Evolutionary conservation across 129 eudicot species (phyloP).

Genomic region (sunflower (Helianthus annuus)): DNA sequence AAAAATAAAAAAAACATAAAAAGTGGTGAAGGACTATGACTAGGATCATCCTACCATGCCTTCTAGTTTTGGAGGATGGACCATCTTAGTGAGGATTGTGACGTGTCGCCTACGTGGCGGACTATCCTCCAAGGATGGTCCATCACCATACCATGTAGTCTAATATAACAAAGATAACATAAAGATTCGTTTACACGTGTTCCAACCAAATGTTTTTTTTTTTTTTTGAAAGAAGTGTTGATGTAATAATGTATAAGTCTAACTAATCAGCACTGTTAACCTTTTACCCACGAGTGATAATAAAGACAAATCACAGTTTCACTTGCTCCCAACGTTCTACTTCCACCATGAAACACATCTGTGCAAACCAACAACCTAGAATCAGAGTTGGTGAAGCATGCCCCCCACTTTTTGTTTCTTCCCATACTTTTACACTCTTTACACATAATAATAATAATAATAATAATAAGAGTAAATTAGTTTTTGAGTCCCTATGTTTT

Average conservation of each 20-base stretch:
- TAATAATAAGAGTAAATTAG: neutral
- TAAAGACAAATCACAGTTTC: slow-evolving; percentile 26
- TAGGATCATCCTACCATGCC: no score
- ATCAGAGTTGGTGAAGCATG: slow-evolving; percentile 25
- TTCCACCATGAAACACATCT: slow-evolving; percentile 30
- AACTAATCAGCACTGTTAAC: neutral
- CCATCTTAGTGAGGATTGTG: no score
- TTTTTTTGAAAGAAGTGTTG: neutral
- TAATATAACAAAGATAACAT: neutral
- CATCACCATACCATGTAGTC: no score
- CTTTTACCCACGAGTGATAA: neutral
- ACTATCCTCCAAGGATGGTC: no score
- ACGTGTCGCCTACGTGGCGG: no score
- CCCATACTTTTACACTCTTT: neutral
- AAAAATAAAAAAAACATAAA: no score
- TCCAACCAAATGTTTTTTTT: neutral
- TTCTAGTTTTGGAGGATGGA: no score
- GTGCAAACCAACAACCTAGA: slow-evolving; percentile 20
- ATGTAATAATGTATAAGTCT: neutral
- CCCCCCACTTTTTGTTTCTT: slow-evolving; percentile 16
- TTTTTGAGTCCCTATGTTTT: no score
- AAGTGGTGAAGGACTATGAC: no score
- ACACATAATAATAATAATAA: neutral
- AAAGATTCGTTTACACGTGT: neutral
- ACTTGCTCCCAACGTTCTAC: slow-evolving; percentile 28